Conservation (phyloP, 306 rosid species). For the Trifolium repens region DNA sequence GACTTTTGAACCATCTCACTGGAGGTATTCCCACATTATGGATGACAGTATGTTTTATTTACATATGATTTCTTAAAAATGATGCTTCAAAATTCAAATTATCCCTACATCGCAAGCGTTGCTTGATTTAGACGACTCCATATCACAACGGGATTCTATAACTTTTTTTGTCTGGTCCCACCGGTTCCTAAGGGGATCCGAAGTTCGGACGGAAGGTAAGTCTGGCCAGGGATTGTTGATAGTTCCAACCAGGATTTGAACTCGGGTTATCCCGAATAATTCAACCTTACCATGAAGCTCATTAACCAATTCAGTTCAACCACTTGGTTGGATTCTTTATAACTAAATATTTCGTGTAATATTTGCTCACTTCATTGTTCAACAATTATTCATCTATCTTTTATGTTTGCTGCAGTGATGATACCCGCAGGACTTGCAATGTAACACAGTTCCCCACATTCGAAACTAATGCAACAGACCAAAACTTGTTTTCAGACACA, state of each 20-base stretch:
- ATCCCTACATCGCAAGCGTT: slow-evolving; percentile 1
- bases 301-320: background rate
- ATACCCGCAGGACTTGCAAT: slow-evolving; percentile 55
- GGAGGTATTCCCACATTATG: slow-evolving; percentile 66
- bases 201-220: background rate
- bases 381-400: slow-evolving; percentile 41
- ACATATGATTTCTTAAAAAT: slow-evolving; percentile 18
- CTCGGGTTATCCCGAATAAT: background rate
- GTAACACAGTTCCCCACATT: slow-evolving; percentile 58
- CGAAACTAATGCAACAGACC: slow-evolving; percentile 58
- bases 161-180: background rate
- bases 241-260: background rate
- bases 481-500: slow-evolving; percentile 63
- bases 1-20: slow-evolving; percentile 85
- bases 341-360: background rate
- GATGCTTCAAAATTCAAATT: slow-evolving; percentile 14
- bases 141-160: background rate
- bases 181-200: background rate
- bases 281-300: background rate
- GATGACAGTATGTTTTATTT: slow-evolving; percentile 37
- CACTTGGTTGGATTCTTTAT: background rate
- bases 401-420: slow-evolving; percentile 60
- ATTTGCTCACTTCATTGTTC: background rate
- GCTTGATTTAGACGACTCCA: slow-evolving; percentile 13
- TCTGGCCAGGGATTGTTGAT: background rate